Percentiles rank a stretch among this genome's conserved stretches.
phyloP scores from a whole-genome alignment of 2,329 filamentous ascomycete genomes.

The Cercospora sp. region DNA sequence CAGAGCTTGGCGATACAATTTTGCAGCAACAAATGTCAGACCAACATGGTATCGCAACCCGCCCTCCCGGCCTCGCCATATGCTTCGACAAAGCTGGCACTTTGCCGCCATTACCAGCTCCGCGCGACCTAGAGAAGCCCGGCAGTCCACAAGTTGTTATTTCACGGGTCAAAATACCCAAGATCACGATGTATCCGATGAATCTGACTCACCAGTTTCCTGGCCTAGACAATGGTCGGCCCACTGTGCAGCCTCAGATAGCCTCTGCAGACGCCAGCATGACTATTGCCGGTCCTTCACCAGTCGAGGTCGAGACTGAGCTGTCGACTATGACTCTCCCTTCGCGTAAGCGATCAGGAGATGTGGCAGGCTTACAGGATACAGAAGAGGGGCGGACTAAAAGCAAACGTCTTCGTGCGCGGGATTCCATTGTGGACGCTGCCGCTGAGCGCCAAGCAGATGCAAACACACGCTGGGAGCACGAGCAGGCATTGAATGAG shows the following conservation, averaged over 20 bases:
- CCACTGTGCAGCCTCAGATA: slow-evolving; percentile 37
- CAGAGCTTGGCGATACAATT: slow-evolving; percentile 37
- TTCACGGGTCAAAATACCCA: slow-evolving; percentile 2
- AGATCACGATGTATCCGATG: slow-evolving; percentile 19
- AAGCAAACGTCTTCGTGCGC: slow-evolving; percentile 62
- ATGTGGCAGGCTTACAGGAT: slow-evolving; percentile 61
- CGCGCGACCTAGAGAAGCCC: background rate
- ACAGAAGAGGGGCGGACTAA: slow-evolving; percentile 58
- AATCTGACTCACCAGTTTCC: slow-evolving; percentile 37
- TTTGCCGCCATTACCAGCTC: background rate
- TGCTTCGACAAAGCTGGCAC: slow-evolving; percentile 30
- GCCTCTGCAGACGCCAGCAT: slow-evolving; percentile 33
- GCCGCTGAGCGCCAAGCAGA: slow-evolving; percentile 47
- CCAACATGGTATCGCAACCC: slow-evolving; percentile 29
- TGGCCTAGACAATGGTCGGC: slow-evolving; percentile 34
- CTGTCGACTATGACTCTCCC: slow-evolving; percentile 39
- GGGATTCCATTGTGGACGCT: slow-evolving; percentile 55
- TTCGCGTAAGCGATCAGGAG: slow-evolving; percentile 61
- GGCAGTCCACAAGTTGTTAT: slow-evolving; percentile 15
- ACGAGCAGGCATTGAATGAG: slow-evolving; percentile 56
- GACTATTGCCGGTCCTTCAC: slow-evolving; percentile 23
- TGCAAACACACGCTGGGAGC: slow-evolving; percentile 56
- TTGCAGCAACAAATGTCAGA: slow-evolving; percentile 35
- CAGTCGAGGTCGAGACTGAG: slow-evolving; percentile 37
- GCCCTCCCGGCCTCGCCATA: slow-evolving; percentile 30